These are phyloP conservation scores for Populus pruinosa DNA, from an alignment of 345 rosid genomes.

Conservation along the genomic window DNA sequence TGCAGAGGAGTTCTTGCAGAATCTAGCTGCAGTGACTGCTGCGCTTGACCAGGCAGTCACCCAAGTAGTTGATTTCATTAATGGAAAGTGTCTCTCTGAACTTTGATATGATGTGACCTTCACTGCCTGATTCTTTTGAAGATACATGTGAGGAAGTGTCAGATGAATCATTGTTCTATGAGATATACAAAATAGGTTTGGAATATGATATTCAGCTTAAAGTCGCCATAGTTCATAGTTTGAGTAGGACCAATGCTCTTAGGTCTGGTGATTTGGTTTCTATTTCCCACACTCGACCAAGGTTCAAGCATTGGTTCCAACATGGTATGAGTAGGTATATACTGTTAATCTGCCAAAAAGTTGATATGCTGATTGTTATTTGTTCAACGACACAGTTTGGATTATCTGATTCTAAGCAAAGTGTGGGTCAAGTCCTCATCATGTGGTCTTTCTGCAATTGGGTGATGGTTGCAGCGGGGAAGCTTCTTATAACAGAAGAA, in stretches of 20 bases:
- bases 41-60: constrained; percentile 56
- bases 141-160: constrained; percentile 1
- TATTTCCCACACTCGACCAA: neutral
- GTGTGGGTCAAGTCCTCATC: neutral
- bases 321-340: constrained; percentile 2
- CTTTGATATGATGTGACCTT: constrained; percentile 37
- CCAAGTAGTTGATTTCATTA: constrained; percentile 59
- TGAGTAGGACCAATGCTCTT: neutral
- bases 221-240: neutral
- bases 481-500: neutral
- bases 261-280: neutral
- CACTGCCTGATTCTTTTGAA: constrained; percentile 12
- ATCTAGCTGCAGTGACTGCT: constrained; percentile 60
- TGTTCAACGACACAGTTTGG: neutral
- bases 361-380: neutral
- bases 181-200: neutral
- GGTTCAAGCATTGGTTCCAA: neutral
- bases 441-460: neutral
- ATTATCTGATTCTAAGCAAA: neutral
- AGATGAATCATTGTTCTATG: constrained; percentile 1
- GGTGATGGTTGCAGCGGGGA: neutral
- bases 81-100: constrained; percentile 62
- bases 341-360: neutral
- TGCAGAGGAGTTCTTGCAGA: constrained; percentile 72
- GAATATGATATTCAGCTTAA: neutral